A percentile compares a stretch with the other conserved stretches of the same genome.
These are phyloP conservation scores for Aspergillus amoenus DNA, from an alignment of 2,329 filamentous ascomycete genomes.

Conservation along the genomic window DNA sequence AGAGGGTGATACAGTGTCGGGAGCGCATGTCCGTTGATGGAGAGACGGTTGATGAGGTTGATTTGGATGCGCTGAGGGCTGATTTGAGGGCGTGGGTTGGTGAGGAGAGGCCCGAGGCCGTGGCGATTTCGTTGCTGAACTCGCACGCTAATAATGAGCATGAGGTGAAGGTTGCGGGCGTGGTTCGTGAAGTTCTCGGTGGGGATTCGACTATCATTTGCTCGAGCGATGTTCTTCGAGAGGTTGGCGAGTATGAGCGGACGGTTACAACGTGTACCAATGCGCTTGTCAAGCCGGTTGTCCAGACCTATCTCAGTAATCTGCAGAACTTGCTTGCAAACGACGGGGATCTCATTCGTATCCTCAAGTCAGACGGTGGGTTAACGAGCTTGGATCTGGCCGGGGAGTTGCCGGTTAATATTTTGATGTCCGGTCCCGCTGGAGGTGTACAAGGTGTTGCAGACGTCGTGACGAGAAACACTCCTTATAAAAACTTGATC, in stretches of 20 bases:
- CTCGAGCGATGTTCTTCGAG: slow-evolving; percentile 48
- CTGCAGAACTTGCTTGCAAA: slow-evolving; percentile 39
- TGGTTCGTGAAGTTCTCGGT: slow-evolving; percentile 46
- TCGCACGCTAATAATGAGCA: slow-evolving; percentile 48
- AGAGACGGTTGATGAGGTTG: slow-evolving; percentile 40
- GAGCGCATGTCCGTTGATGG: slow-evolving; percentile 48
- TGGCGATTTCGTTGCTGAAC: slow-evolving; percentile 50
- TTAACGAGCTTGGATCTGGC: slow-evolving; percentile 48
- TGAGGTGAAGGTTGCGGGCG: slow-evolving; percentile 39
- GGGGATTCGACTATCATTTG: slow-evolving; percentile 45
- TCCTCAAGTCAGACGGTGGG: slow-evolving; percentile 52
- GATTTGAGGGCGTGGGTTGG: slow-evolving; percentile 32
- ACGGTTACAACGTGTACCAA: slow-evolving; percentile 51
- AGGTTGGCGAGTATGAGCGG: slow-evolving; percentile 51
- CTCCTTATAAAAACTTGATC: slow-evolving; percentile 50
- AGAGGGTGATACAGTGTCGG: slow-evolving; percentile 47
- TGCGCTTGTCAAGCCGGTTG: slow-evolving; percentile 49
- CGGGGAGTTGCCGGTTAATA: slow-evolving; percentile 48
- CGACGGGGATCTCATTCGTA: slow-evolving; percentile 48
- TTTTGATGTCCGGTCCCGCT: slow-evolving; percentile 52
- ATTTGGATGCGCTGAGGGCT: slow-evolving; percentile 39
- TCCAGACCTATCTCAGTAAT: slow-evolving; percentile 47
- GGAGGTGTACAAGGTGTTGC: slow-evolving; percentile 51
- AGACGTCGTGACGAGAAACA: slow-evolving; percentile 47
- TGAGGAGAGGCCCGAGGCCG: slow-evolving; percentile 44